phyloP scores from a whole-genome alignment of 2,329 filamentous ascomycete species.

The Penicillium sp. region DNA sequence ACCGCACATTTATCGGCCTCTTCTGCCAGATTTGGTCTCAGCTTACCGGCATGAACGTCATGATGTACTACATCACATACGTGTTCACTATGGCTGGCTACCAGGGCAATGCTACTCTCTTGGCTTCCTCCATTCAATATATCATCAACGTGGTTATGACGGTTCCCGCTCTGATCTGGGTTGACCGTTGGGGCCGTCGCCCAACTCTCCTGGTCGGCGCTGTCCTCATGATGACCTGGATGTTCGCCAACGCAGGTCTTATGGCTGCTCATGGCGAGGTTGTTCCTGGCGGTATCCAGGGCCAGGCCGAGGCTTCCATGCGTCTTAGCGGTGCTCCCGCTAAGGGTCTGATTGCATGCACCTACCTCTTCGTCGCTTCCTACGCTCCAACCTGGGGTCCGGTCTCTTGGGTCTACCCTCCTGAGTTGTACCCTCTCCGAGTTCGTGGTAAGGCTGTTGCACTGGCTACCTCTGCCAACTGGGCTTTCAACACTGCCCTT shows the following conservation, averaged over 20 bases:
- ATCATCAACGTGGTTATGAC: conserved; percentile 83
- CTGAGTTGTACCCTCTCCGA: conserved; percentile 55
- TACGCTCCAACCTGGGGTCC: conserved; percentile 68
- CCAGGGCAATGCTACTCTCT: conserved; percentile 60
- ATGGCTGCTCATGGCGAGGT: conserved; percentile 42
- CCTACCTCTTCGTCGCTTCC: conserved; percentile 65
- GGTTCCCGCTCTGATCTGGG: conserved; percentile 72
- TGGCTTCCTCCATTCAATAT: conserved; percentile 73
- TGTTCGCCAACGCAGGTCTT: conserved; percentile 50
- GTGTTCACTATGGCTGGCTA: conserved; percentile 74
- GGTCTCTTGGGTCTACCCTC: conserved; percentile 60
- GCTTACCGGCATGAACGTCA: conserved; percentile 76
- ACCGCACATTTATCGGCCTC: conserved; percentile 71
- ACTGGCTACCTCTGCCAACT: conserved; percentile 62
- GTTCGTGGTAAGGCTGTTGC: conserved; percentile 65
- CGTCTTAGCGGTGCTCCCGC: conserved; percentile 51
- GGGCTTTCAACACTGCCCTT: conserved; percentile 62
- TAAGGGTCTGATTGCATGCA: conserved; percentile 69
- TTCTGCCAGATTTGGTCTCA: conserved; percentile 79
- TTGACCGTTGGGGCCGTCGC: conserved; percentile 77
- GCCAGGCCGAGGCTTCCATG: conserved; percentile 44
- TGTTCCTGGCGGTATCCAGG: conserved; percentile 46
- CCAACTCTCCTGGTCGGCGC: conserved; percentile 68
- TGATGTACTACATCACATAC: conserved; percentile 71
- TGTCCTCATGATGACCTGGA: conserved; percentile 61